Evolutionary conservation across 202 grass and related monocot genomes (phyloP).

Genomic region (Carex arenaria): DNA sequence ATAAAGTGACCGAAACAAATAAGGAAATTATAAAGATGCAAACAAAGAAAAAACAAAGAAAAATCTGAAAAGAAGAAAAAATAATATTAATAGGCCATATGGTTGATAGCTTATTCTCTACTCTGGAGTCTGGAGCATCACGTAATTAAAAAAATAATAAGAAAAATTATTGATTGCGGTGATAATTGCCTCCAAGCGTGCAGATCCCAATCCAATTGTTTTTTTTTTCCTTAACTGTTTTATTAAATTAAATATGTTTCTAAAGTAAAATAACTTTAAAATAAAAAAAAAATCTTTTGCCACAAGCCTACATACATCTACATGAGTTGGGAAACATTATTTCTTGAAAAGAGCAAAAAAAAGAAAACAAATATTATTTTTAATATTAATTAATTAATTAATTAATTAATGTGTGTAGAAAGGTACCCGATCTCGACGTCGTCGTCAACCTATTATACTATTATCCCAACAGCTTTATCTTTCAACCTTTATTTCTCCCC

Average conservation of each 20-base stretch:
- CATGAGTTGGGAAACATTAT: background rate
- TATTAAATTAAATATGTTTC: background rate
- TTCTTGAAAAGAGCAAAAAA: background rate
- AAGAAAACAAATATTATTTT: background rate
- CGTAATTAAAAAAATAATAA: background rate
- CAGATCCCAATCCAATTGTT: background rate
- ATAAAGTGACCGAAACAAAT: background rate
- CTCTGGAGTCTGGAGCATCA: background rate
- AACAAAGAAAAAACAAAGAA: background rate
- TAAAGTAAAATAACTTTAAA: background rate
- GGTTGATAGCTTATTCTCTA: background rate
- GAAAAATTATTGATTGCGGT: background rate
- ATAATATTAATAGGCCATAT: background rate
- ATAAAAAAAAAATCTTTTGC: background rate
- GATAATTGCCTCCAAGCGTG: background rate
- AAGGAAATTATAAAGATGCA: background rate
- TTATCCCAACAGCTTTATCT: background rate
- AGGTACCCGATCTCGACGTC: background rate
- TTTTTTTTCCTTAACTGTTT: background rate
- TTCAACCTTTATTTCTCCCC: background rate
- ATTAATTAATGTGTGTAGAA: background rate
- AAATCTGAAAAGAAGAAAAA: background rate
- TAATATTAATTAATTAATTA: background rate
- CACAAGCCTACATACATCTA: background rate
- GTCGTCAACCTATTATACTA: conserved; percentile 11